phyloP scores from a whole-genome alignment of 305 asterid genomes.

The Rubia occidens region DNA sequence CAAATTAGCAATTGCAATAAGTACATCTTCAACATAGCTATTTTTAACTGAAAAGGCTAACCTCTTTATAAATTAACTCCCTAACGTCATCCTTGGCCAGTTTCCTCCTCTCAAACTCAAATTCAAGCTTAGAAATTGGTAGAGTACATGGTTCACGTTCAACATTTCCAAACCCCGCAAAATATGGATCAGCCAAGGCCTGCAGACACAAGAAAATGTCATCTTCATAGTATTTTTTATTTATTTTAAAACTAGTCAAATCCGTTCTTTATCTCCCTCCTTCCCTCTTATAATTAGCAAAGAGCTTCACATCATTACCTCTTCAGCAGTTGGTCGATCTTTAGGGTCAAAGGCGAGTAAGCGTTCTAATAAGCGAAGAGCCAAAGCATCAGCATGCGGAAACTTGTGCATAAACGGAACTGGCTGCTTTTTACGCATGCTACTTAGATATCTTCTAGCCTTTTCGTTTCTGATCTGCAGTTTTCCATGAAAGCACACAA shows the following conservation, averaged over 20 bases:
- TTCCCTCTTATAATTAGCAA: not conserved
- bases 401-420: conserved; percentile 74
- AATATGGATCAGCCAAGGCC: conserved; percentile 85
- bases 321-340: conserved; percentile 92
- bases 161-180: conserved; percentile 60
- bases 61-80: conserved; percentile 90
- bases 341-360: conserved; percentile 95
- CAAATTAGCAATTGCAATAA: conserved; percentile 15
- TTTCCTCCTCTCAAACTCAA: conserved; percentile 91
- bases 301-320: conserved; percentile 31
- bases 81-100: conserved; percentile 86
- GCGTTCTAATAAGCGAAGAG: conserved; percentile 68
- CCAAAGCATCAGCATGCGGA: conserved; percentile 76
- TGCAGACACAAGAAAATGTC: conserved; percentile 23
- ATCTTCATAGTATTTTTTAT: not conserved
- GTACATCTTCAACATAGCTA: conserved; percentile 12
- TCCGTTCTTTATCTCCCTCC: not conserved
- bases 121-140: conserved; percentile 90
- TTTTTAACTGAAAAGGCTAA: conserved; percentile 19
- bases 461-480: conserved; percentile 96
- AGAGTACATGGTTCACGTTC: conserved; percentile 87
- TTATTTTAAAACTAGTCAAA: not conserved
- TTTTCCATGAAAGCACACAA: conserved; percentile 9
- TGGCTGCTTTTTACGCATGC: conserved; percentile 80
- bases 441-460: conserved; percentile 93